Percentiles rank a stretch among this genome's conserved stretches.
phyloP scores from a whole-genome alignment of 208 protist species.

The Angomonas deanei region DNA sequence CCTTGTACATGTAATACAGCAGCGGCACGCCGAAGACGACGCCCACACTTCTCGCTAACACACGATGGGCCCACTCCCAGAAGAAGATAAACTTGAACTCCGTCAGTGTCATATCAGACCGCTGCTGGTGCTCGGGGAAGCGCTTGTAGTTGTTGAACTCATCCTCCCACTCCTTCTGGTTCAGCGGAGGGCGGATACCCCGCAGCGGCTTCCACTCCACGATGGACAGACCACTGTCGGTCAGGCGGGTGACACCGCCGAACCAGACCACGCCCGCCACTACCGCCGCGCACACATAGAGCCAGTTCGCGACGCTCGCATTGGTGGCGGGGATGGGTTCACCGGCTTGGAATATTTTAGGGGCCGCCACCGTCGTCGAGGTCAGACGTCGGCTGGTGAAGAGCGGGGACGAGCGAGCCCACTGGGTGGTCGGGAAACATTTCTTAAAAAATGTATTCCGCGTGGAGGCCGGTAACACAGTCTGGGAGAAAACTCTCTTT shows the following conservation, averaged over 20 bases:
- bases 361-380: background rate
- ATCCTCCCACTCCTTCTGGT: slow-evolving; percentile 89
- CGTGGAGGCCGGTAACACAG: background rate
- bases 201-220: slow-evolving; percentile 92
- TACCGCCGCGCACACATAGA: slow-evolving; percentile 77
- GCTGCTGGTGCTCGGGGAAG: slow-evolving; percentile 95
- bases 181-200: slow-evolving; percentile 86
- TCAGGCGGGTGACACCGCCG: slow-evolving; percentile 93
- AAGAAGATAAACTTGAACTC: slow-evolving; percentile 98
- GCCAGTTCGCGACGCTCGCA: slow-evolving; percentile 77
- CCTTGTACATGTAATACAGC: slow-evolving; percentile 76
- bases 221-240: slow-evolving; percentile 93
- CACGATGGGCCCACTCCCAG: slow-evolving; percentile 95
- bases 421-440: background rate
- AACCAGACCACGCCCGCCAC: slow-evolving; percentile 91
- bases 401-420: background rate
- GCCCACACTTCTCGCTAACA: slow-evolving; percentile 89
- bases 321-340: slow-evolving; percentile 44
- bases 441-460: background rate
- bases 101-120: slow-evolving; percentile 89
- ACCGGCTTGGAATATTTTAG: background rate
- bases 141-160: slow-evolving; percentile 96
- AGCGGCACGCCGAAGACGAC: slow-evolving; percentile 88
- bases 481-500: background rate
- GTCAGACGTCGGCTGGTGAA: background rate